phyloP scores from a whole-genome alignment of 1,284 basidiomycete species.

The Mixia osmundae region DNA sequence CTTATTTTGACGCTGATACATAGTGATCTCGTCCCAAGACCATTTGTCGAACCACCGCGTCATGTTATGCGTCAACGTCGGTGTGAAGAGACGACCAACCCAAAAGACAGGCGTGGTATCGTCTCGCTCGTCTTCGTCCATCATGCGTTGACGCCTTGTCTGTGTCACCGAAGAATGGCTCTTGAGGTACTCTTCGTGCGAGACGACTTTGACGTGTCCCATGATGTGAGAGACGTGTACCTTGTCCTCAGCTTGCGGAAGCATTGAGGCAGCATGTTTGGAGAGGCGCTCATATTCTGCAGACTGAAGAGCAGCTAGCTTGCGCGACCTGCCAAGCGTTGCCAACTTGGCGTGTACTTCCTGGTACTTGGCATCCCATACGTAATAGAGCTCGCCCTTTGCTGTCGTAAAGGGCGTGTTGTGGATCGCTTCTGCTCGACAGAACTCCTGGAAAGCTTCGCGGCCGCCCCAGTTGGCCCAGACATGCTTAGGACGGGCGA shows the following conservation, averaged over 20 bases:
- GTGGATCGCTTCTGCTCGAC: constrained; percentile 3
- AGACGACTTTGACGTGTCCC: neutral
- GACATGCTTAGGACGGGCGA: constrained; percentile 7
- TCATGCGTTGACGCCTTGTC: too few relatives aligned
- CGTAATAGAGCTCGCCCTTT: constrained; percentile 1
- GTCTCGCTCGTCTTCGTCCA: too few relatives aligned
- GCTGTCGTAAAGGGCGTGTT: neutral
- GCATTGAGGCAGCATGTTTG: constrained; percentile 2
- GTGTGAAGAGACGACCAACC: too few relatives aligned
- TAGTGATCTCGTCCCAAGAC: too few relatives aligned
- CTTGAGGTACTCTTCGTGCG: neutral
- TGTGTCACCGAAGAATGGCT: too few relatives aligned
- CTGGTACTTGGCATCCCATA: neutral
- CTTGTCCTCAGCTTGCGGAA: constrained; percentile 6
- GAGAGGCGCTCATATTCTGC: constrained; percentile 1
- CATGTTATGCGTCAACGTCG: too few relatives aligned
- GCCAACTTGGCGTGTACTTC: neutral
- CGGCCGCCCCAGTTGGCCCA: constrained; percentile 3
- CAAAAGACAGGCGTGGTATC: too few relatives aligned
- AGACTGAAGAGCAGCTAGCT: constrained; percentile 6
- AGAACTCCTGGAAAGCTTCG: constrained; percentile 4
- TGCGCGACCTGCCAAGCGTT: neutral
- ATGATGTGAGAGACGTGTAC: constrained; percentile 6
- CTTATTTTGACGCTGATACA: too few relatives aligned
- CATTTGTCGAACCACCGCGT: too few relatives aligned